Base-by-base conservation (phyloP, 441 rosid species). In the Erysimum cheiri region DNA sequence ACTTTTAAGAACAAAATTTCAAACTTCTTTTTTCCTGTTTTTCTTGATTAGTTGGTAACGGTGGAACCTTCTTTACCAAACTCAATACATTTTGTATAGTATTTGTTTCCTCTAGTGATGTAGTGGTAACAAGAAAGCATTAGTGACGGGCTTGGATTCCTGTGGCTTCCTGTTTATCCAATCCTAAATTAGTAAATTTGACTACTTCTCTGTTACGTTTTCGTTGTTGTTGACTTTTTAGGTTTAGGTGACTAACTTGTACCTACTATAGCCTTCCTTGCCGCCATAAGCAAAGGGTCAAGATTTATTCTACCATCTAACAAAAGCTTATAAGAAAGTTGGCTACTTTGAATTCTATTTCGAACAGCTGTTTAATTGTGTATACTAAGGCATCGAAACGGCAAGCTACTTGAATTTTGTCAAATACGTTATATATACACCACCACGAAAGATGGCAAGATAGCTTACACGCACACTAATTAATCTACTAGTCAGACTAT, bases 21-120 rank as follows among this genome's bases (percentile, higher is more conserved):
- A 58, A 59, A 69, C 67, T 60, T 49, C 6, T 8, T 22, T 55
- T 56, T 56, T n/a, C n/a, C 6, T 55, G 32, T 1, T 13, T 37
- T 10, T 47, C 43, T 60, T 48, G 52, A 24, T 9, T 60, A 22
- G 60, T 60, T 49, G 60, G 67, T 70, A 59, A 60, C 52, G 26
- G 60, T 70, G 32, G 60, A 69, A 59, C 73, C 65, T 59, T 49
- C 67, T 37, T 59, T 59, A 70, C 60, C 74, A 39, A 70, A 60
- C 43, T 70, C 41, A 60, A 50, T 24, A 29, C 4, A 4, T 41
- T 8, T 17, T 47, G 46, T 13, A 12, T 12, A 4, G 14, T 39
- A 0, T 12, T 12, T 39, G 43, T 12, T 13, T 13, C 19, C 43
- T 48, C n/a, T 33, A 13, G 68, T 59, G 33, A 60, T 5, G 39